phyloP scores from a whole-genome alignment of 2,329 filamentous ascomycete genomes.

The Pseudovirgaria hyperparasitica region DNA sequence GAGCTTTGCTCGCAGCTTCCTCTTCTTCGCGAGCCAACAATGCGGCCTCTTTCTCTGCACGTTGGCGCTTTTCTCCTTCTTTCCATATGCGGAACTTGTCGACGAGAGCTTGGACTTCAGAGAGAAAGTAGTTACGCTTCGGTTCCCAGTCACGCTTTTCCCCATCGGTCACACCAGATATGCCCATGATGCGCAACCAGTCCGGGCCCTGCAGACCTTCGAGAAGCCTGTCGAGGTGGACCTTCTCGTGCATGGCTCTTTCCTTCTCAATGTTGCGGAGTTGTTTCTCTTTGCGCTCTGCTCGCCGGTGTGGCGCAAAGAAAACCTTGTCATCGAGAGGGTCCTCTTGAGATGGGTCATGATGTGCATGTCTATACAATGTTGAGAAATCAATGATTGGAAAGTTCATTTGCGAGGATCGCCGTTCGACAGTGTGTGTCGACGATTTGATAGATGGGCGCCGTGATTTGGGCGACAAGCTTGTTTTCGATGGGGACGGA shows the following conservation, averaged over 20 bases:
- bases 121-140: slow-evolving; percentile 73
- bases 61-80: slow-evolving; percentile 74
- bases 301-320: slow-evolving; percentile 45
- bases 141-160: slow-evolving; percentile 80
- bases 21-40: slow-evolving; percentile 35
- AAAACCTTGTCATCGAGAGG: slow-evolving; percentile 45
- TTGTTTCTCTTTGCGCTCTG: slow-evolving; percentile 55
- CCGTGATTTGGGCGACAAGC: slow-evolving; percentile 14
- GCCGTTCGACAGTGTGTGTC: too few relatives aligned
- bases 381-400: slow-evolving; percentile 31
- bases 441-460: slow-evolving; percentile 14
- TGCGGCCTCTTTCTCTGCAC: slow-evolving; percentile 60
- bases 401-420: too few relatives aligned
- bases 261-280: slow-evolving; percentile 56
- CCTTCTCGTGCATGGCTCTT: slow-evolving; percentile 52
- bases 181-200: slow-evolving; percentile 85
- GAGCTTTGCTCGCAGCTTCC: slow-evolving; percentile 28
- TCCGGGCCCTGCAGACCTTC: slow-evolving; percentile 82
- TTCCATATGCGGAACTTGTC: slow-evolving; percentile 84
- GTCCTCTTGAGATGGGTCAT: slow-evolving; percentile 28
- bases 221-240: slow-evolving; percentile 53
- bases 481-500: slow-evolving; percentile 11
- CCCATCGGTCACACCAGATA: slow-evolving; percentile 71
- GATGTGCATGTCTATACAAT: slow-evolving; percentile 20
- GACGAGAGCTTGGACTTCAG: slow-evolving; percentile 67